These are phyloP conservation scores for Metschnikowia matae DNA, from an alignment of 805 yeast species.

Conservation along the genomic window DNA sequence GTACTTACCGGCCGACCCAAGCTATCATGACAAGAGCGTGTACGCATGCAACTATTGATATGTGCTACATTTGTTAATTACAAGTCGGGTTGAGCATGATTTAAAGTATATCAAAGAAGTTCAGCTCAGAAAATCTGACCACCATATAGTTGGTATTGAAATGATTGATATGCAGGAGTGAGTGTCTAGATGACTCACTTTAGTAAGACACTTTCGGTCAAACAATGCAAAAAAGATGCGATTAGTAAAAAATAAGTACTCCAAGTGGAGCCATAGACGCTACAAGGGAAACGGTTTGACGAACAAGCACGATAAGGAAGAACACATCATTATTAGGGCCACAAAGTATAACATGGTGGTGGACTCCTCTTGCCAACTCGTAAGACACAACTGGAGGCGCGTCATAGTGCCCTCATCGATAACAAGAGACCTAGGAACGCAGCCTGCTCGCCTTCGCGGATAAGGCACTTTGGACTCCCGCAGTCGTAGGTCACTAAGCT, in stretches of 20 bases:
- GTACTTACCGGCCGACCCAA: no score
- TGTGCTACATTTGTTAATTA: no score
- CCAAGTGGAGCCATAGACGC: background rate
- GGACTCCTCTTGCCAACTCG: background rate
- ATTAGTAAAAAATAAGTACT: background rate
- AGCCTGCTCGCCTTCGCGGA: background rate
- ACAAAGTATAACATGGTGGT: background rate
- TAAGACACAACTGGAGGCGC: background rate
- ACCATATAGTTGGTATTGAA: background rate
- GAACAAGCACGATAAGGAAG: background rate
- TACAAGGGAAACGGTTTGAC: background rate
- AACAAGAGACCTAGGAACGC: background rate
- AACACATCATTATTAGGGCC: background rate
- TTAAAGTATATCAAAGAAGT: no score
- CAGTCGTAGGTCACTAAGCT: slow-evolving; percentile 8
- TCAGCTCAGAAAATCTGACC: no score
- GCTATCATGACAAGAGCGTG: no score
- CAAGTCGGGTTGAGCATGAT: no score
- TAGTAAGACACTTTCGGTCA: background rate
- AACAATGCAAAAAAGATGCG: background rate
- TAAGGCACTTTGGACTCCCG: slow-evolving; percentile 2
- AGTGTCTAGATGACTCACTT: background rate
- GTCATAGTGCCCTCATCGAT: background rate
- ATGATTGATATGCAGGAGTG: background rate
- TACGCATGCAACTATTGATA: no score